Base-by-base conservation (phyloP, 2,329 filamentous ascomycete species). In the Fusarium nygamai region DNA sequence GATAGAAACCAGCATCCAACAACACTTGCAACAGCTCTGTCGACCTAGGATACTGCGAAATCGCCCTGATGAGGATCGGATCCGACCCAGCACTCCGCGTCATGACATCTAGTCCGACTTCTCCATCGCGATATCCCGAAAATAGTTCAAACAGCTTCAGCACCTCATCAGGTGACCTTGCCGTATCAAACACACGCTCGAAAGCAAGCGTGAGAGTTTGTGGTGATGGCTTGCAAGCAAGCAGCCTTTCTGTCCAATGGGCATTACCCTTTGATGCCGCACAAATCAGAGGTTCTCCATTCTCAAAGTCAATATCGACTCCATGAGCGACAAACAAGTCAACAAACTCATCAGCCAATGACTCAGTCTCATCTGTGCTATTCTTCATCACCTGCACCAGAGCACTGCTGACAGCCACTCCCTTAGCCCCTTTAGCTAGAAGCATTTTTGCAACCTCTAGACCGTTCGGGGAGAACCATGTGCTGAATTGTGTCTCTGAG, bases 1-100 rank as follows among this genome's bases (percentile, higher is more conserved):
- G 84, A 75, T 91, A 91, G 67, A 88, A 90, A 0, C 90, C 90
- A 12, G 87, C 86, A 64, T 91, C 85, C 8, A 92, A 79, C 5
- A 91, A 81, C 1, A 85, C 84, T 67, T 87, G 80, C 6, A 91
- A 74, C n/a, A 92, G 84, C 39, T 80, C 85, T 4, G 82, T 81
- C 2, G 88, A 91, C 13, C 88, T 84, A 1, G 90, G 90, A 73
- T 89, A 91, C 48, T 86, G 85, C 4, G 83, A 82, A 22, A 92
- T 78, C 6, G 89, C 89, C 38, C 85, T 84, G 67, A 90, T 84
- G 8, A 91, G 76, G 24, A 90, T 82, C 3, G 87, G 88, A 46
- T 85, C 82, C 5, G 80, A 84, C 7, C 81, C 83, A 5, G 83
- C 82, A 58, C 84, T 80, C 5, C 80, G 78, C 46, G 84, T 84